phyloP scores from a whole-genome alignment of 2,329 filamentous ascomycete species.

The Fusarium sp. region DNA sequence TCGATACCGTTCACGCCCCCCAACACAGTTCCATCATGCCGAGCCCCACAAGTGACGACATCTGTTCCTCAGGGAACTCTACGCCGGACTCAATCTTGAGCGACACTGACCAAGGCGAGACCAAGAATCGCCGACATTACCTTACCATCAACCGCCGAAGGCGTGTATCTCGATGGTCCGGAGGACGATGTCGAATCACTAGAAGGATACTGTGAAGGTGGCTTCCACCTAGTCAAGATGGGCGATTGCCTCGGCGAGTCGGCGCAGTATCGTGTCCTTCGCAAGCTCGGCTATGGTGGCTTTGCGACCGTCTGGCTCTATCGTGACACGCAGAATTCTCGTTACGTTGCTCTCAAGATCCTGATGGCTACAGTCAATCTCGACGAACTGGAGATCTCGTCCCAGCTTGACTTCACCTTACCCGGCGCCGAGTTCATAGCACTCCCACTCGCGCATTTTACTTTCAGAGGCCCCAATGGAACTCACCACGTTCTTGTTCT shows the following conservation, averaged over 20 bases:
- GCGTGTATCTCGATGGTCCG: conserved; percentile 5
- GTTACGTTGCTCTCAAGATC: conserved; percentile 7
- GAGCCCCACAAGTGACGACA: neutral
- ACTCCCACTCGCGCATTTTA: neutral
- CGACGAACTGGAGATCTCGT: neutral
- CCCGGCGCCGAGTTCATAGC: neutral
- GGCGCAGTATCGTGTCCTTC: conserved; percentile 9
- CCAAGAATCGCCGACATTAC: neutral
- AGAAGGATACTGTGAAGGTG: conserved; percentile 14
- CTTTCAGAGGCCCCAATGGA: conserved; percentile 35
- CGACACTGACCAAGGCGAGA: neutral
- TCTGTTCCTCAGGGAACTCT: neutral
- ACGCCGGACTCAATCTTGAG: neutral
- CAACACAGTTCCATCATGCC: neutral
- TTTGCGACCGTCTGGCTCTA: conserved; percentile 23
- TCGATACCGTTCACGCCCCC: too few species aligned
- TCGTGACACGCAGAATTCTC: fast-evolving
- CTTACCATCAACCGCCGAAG: neutral
- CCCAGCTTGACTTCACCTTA: neutral
- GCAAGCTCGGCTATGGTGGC: conserved; percentile 29
- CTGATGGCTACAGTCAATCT: neutral
- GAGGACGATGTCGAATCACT: conserved; percentile 7
- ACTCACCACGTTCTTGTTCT: conserved; percentile 43
- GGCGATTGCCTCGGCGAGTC: neutral
- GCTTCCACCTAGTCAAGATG: conserved; percentile 23